Percentiles rank a stretch among this genome's conserved stretches.
phyloP scores from a whole-genome alignment of 139 green algal genomes.

The Chlorella sp. region DNA sequence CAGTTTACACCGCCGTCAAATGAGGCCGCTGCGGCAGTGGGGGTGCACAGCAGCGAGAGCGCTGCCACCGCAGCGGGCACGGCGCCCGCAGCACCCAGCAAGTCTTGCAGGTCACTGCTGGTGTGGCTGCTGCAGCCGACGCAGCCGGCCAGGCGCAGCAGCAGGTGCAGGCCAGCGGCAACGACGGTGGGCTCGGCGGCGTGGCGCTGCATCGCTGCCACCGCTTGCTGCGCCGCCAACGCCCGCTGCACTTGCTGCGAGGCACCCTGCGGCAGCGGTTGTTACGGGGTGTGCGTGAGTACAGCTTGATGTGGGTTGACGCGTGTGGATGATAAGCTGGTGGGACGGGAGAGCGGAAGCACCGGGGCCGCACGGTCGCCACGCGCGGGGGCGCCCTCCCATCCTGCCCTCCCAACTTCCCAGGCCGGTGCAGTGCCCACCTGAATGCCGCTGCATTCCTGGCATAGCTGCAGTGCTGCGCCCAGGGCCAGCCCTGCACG shows the following conservation, averaged over 20 bases:
- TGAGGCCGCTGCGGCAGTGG: not conserved
- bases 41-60: not conserved
- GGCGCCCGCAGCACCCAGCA: slow-evolving; percentile 2
- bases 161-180: slow-evolving; percentile 11
- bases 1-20: not conserved
- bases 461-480: not conserved
- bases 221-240: not conserved
- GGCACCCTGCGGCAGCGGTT: not conserved
- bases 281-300: not conserved
- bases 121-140: not conserved
- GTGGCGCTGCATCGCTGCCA: slow-evolving; percentile 2
- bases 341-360: not conserved
- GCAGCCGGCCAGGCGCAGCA: slow-evolving; percentile 27
- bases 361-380: not conserved
- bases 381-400: not conserved
- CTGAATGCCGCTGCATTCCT: not conserved
- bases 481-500: slow-evolving; percentile 1
- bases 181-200: not conserved
- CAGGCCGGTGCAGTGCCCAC: not conserved
- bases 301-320: not conserved
- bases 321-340: not conserved
- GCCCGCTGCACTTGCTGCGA: not conserved
- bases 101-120: not conserved
- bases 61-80: slow-evolving; percentile 10
- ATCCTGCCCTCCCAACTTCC: not conserved